phyloP scores from a whole-genome alignment of 768 basidiomycete species.

The Mycena crocata region DNA sequence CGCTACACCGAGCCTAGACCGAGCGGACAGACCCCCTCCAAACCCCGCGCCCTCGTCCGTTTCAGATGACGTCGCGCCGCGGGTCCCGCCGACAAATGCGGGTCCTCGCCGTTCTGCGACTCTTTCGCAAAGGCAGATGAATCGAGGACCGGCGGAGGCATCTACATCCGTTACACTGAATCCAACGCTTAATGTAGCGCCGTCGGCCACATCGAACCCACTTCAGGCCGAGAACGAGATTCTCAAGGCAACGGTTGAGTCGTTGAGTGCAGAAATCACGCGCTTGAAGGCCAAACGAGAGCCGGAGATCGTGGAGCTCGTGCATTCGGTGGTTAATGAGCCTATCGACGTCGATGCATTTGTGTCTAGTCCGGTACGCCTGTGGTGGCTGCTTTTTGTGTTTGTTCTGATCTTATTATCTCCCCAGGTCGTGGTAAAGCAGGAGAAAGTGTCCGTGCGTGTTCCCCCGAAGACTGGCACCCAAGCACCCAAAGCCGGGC shows the following conservation, averaged over 20 bases:
- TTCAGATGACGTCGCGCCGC: not conserved
- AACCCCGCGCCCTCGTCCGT: not conserved
- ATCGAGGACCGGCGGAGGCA: constrained; percentile 11
- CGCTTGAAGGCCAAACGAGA: not conserved
- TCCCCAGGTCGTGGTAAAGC: constrained; percentile 11
- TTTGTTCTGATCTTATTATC: not conserved
- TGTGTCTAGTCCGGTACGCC: too few species aligned
- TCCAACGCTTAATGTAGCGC: not conserved
- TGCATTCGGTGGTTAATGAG: not conserved
- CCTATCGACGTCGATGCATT: not conserved
- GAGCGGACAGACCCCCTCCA: not conserved
- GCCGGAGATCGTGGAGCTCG: not conserved
- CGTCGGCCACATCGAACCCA: not conserved
- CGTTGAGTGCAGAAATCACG: constrained; percentile 1
- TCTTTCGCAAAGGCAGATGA: not conserved
- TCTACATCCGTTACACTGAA: constrained; percentile 4
- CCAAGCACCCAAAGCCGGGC: not conserved
- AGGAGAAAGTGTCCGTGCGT: not conserved
- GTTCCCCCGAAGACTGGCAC: not conserved
- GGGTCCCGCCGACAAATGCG: too few species aligned
- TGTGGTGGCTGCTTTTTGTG: not conserved
- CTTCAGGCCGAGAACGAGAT: constrained; percentile 11
- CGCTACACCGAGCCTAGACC: too few species aligned
- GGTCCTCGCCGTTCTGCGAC: not conserved
- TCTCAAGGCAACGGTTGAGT: constrained; percentile 10